phyloP scores from a whole-genome alignment of 176 grass and related monocot species.

The Luzula sylvatica region DNA sequence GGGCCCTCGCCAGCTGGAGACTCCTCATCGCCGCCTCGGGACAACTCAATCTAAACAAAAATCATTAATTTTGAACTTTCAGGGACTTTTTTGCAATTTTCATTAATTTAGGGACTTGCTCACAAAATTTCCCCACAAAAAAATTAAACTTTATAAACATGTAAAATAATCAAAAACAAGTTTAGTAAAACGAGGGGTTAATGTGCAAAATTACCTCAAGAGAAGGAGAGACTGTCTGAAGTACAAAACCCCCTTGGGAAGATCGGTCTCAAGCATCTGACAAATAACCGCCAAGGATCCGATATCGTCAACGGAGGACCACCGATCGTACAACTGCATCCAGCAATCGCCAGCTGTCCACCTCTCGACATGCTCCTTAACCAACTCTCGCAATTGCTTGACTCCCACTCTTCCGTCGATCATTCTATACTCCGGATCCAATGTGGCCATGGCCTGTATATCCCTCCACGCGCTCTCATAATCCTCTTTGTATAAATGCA shows the following conservation, averaged over 20 bases:
- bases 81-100: too few relatives aligned
- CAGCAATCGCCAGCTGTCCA: slow-evolving; percentile 97
- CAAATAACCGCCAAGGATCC: slow-evolving; percentile 95
- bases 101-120: background rate
- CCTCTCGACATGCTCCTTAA: slow-evolving; percentile 84
- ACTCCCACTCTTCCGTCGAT: slow-evolving; percentile 75
- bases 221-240: slow-evolving; percentile 99
- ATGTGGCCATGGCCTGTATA: slow-evolving; percentile 78
- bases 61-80: background rate
- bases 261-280: slow-evolving; percentile 98
- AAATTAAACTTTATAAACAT: too few relatives aligned
- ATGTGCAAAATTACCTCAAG: slow-evolving; percentile 54
- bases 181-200: too few relatives aligned
- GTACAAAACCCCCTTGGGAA: slow-evolving; percentile 85
- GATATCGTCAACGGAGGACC: slow-evolving; percentile 97
- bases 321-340: slow-evolving; percentile 93
- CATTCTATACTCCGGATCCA: slow-evolving; percentile 85
- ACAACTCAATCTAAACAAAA: slow-evolving; percentile 59
- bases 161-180: too few relatives aligned
- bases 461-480: slow-evolving; percentile 78
- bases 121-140: too few relatives aligned
- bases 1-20: slow-evolving; percentile 64
- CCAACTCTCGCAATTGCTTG: slow-evolving; percentile 68
- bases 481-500: slow-evolving; percentile 81
- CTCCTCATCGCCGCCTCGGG: slow-evolving; percentile 84